Conservation (phyloP, 306 rosid genomes). For the Boehmeria nivea region DNA sequence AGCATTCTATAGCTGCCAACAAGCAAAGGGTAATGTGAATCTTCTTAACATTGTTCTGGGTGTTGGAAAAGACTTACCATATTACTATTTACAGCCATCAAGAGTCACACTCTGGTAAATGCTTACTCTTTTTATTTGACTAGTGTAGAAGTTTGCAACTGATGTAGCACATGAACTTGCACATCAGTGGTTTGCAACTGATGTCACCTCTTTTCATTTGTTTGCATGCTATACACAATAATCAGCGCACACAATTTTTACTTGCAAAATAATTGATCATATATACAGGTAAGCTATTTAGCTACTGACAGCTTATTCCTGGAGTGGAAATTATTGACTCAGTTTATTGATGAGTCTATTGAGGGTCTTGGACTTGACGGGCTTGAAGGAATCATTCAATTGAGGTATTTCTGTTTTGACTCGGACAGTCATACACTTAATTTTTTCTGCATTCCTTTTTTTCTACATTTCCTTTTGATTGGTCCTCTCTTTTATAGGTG, state of each 20-base stretch:
- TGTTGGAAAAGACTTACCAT: too few relatives aligned
- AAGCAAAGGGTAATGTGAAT: constrained; percentile 51
- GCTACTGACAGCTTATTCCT: constrained; percentile 50
- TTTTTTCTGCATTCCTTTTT: neutral
- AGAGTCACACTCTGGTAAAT: too few relatives aligned
- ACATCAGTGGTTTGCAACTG: constrained; percentile 74
- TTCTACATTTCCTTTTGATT: neutral
- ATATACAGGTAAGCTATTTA: constrained; percentile 68
- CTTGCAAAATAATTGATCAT: too few relatives aligned
- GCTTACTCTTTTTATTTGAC: too few relatives aligned
- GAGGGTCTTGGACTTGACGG: constrained; percentile 51
- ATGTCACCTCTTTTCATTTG: constrained; percentile 31
- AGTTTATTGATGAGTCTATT: constrained; percentile 37
- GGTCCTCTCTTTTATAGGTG: constrained; percentile 38
- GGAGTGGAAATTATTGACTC: constrained; percentile 62
- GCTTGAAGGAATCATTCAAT: constrained; percentile 57
- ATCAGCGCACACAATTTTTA: too few relatives aligned
- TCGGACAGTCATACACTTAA: neutral
- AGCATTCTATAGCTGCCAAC: constrained; percentile 33
- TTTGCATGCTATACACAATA: neutral
- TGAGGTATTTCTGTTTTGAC: constrained; percentile 42
- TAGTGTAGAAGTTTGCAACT: constrained; percentile 36
- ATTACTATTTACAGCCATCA: too few relatives aligned
- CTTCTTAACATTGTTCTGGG: too few relatives aligned
- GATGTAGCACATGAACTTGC: constrained; percentile 58